Percentiles rank a stretch among this genome's conserved stretches.
Conservation (phyloP, 2,329 filamentous ascomycete genomes). For the Aspergillus novoparasiticus region DNA sequence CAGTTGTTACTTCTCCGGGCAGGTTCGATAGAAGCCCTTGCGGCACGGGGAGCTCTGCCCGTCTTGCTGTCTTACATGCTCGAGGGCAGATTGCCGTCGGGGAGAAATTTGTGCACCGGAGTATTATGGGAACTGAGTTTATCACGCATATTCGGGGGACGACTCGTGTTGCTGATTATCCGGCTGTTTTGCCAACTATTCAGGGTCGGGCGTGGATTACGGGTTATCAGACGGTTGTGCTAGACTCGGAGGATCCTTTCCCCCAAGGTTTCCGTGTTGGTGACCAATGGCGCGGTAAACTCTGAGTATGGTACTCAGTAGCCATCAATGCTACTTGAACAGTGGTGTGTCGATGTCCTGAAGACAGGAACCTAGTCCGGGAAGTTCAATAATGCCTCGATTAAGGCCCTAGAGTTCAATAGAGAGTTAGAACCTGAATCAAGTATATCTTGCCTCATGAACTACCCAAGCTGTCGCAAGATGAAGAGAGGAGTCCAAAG, state of each 20-base stretch:
- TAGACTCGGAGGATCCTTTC: not conserved
- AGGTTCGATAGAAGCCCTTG: not conserved
- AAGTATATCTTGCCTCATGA: too few species aligned
- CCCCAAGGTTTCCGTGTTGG: not conserved
- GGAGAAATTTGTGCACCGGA: not conserved
- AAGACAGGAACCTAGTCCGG: too few species aligned
- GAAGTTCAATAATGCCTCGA: too few species aligned
- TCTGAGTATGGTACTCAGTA: not conserved
- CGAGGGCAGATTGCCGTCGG: not conserved
- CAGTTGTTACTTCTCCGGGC: not conserved
- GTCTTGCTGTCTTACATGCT: not conserved
- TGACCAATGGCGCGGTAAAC: not conserved
- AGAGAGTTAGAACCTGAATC: too few species aligned
- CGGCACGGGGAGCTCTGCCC: not conserved
- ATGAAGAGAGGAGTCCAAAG: too few species aligned
- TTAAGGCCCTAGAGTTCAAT: too few species aligned
- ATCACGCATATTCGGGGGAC: not conserved
- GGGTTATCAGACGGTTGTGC: not conserved
- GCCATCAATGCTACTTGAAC: too few species aligned
- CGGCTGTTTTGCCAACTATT: not conserved
- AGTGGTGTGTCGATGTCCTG: too few species aligned
- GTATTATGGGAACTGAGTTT: not conserved
- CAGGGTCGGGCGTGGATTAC: not conserved
- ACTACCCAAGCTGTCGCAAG: too few species aligned
- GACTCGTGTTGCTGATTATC: not conserved